A percentile compares a stretch with the other conserved stretches of the same genome.
Conservation (phyloP, 1,284 basidiomycete species). For the Tranzscheliella williamsii region DNA sequence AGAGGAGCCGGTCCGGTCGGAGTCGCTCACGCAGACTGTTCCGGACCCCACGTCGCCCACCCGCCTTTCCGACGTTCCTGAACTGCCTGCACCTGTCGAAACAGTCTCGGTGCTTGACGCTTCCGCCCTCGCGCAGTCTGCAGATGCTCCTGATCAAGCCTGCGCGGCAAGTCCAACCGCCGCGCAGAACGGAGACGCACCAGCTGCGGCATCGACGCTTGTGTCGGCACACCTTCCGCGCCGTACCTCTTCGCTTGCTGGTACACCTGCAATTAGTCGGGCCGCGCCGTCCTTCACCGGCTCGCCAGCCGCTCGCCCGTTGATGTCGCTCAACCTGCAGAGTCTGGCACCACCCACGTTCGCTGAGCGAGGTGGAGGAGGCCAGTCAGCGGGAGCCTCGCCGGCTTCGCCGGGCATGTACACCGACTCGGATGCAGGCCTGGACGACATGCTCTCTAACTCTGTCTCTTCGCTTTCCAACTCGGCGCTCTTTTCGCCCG, state of each 20-base stretch:
- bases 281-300: constrained; percentile 8
- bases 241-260: constrained; percentile 27
- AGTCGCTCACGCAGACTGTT: no score
- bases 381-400: neutral
- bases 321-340: constrained; percentile 17
- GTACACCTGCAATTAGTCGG: constrained; percentile 9
- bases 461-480: constrained; percentile 19
- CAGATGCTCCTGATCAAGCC: no score
- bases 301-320: constrained; percentile 9
- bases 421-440: constrained; percentile 24
- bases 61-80: neutral
- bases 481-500: constrained; percentile 9
- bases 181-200: no score
- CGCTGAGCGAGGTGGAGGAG: neutral
- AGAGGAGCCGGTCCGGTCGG: no score
- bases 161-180: constrained; percentile 1
- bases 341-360: constrained; percentile 17
- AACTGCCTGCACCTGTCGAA: no score
- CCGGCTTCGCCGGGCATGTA: constrained; percentile 25
- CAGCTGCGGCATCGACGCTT: neutral
- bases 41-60: no score
- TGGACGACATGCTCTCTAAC: constrained; percentile 15
- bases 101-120: no score
- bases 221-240: constrained; percentile 2
- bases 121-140: no score